Base-by-base conservation (phyloP, 2,329 filamentous ascomycete genomes). In the Ophiocordyceps unilateralis region DNA sequence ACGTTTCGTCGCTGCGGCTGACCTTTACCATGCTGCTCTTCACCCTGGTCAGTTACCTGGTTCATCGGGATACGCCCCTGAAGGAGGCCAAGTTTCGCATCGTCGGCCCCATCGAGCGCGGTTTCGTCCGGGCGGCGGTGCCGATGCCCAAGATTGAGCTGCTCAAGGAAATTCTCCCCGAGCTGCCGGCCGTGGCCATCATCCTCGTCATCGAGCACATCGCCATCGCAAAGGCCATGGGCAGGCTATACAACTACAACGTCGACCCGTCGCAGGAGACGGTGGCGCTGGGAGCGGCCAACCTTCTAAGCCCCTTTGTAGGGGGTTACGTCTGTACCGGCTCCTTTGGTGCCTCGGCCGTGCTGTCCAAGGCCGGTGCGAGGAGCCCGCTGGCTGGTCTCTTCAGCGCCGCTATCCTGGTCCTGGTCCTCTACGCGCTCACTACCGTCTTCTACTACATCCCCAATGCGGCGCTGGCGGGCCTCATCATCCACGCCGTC, bases 201-300 rank as follows among this genome's bases (percentile, higher is more conserved):
- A 83, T 89, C 17, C 63, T 88, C 17, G 69, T 88, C 19, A 83
- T 89, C 43, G 83, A 88, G 59, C 83, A 89, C 55, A 87, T 88
- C 49, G 81, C 83, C 37, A 88, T 89, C 46, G 79, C 82, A 7
- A 89, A 89, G 57, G 85, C 83, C 0, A 88, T 88, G 53, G 83
- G 83, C 7, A 70, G 83, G 45, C 69, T 84, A 48, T 84, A 84
- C 63, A 83, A 83, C 60, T 89, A 89, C 58, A 78, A 73, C 14
- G 81, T 89, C 53, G 71, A 83, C 44, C 81, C 83, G 0, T 87
- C 83, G 0, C 83, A 89, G 52, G 83, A 89, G 55, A 65, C 88
- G 30, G 78, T 88, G 23, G 82, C 82, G 12, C 81, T 88, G 47
- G 83, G 83, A 30, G 74, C 85, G 3, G 76, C 75, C 26, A 89